Conservation (phyloP, 176 grass and related monocot genomes). For the sorghum (Sorghum bicolor) region DNA sequence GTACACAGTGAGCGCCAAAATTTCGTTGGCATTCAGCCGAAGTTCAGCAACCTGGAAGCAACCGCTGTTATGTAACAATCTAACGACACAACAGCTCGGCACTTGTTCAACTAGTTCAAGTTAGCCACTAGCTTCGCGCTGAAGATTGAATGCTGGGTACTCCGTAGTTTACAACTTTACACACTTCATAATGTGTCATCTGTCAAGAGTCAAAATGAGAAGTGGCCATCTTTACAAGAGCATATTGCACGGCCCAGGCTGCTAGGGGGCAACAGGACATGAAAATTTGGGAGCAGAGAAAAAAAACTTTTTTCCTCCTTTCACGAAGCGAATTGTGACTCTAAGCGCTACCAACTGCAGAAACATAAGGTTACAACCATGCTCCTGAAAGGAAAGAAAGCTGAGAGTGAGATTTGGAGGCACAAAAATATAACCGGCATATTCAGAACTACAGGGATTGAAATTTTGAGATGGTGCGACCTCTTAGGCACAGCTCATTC, state of each 20-base stretch:
- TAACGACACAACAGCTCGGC: not conserved
- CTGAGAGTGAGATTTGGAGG: slow-evolving; percentile 2
- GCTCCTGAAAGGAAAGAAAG: not conserved
- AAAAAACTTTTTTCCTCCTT: not conserved
- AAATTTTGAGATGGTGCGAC: not conserved
- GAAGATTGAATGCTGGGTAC: not conserved
- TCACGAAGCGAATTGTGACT: not conserved
- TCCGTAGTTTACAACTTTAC: slow-evolving; percentile 11
- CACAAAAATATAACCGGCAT: not conserved
- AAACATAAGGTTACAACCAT: not conserved
- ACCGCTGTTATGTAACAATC: not conserved
- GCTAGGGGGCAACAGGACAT: not conserved
- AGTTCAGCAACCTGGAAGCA: not conserved
- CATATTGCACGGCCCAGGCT: not conserved
- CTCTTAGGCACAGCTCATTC: slow-evolving; percentile 49
- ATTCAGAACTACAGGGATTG: not conserved
- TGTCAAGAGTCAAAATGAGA: not conserved
- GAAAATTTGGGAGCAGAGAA: not conserved
- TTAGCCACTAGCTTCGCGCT: not conserved
- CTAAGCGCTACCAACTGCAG: not conserved
- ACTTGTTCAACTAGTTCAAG: not conserved
- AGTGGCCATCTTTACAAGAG: slow-evolving; percentile 14
- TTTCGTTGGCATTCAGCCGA: not conserved
- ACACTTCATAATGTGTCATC: not conserved
- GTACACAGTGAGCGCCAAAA: not conserved